Percentiles rank a stretch among this genome's conserved stretches.
Evolutionary conservation across 2,329 filamentous ascomycete genomes (phyloP).

Genomic region (Colletotrichum camelliae): DNA sequence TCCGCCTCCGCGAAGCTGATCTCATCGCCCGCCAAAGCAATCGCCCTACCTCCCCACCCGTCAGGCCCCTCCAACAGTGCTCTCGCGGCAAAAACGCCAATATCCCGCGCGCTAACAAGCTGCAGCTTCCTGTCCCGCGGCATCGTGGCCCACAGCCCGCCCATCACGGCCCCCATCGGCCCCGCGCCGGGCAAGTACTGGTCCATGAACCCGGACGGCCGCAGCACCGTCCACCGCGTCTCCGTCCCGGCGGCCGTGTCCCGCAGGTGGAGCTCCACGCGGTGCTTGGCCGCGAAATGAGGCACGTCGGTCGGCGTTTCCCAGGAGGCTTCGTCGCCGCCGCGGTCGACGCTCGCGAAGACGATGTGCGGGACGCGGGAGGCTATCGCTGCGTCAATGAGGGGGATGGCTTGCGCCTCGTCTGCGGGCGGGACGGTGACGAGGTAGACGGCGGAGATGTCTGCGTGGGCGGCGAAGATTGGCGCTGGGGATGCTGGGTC

Average conservation of each 20-base stretch:
- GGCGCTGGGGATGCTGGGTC: neutral
- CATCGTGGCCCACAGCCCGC: conserved; percentile 28
- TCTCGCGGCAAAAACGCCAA: conserved; percentile 22
- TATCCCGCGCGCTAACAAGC: conserved; percentile 29
- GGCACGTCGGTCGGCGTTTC: conserved; percentile 22
- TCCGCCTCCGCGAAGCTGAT: conserved; percentile 10
- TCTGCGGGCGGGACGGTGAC: conserved; percentile 32
- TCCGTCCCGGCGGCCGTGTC: neutral
- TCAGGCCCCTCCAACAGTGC: conserved; percentile 10
- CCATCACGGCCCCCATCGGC: conserved; percentile 29
- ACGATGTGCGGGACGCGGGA: conserved; percentile 32
- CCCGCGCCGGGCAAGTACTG: conserved; percentile 25
- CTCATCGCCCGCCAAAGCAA: conserved; percentile 20
- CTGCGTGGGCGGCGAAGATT: conserved; percentile 24
- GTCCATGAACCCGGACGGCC: conserved; percentile 33
- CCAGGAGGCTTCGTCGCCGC: conserved; percentile 26
- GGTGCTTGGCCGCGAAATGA: conserved; percentile 26
- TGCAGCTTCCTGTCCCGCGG: conserved; percentile 27
- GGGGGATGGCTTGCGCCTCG: conserved; percentile 26
- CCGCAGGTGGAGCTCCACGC: conserved; percentile 19
- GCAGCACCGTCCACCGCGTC: conserved; percentile 27
- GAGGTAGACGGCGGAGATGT: conserved; percentile 27
- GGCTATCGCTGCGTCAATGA: conserved; percentile 26
- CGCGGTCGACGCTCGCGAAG: conserved; percentile 27
- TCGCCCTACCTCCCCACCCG: conserved; percentile 6